Evolutionary conservation across 495 filamentous ascomycete genomes (phyloP), one percentile per base, ranked within the genome.

Genomic region (Xylaria nigripes): DNA sequence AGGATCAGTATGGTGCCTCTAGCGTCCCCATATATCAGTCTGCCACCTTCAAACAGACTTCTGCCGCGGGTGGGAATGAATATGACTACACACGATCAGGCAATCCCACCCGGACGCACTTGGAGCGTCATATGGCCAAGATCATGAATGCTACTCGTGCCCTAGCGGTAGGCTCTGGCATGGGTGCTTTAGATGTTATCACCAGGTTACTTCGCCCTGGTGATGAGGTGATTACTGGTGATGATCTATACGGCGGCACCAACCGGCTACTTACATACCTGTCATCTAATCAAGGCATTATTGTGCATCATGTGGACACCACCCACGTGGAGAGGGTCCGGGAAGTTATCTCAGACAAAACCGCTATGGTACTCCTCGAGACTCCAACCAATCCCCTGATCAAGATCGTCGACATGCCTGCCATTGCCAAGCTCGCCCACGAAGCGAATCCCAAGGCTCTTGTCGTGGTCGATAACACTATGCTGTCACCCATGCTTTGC

Each of bases 81-180:
- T 98, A 97, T 74, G 93, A 98, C 76, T 98, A 98, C 77, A 96
- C 93, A 34, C 85, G 93, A 22, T 95, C 90, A 30, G 93, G 93
- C 25, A 98, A 98, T 65, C 93, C 93, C 16, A 98, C 93, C 45
- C 82, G 93, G 45, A 95, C 92, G 21, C 94, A 97, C 64, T 81
- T 98, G 54, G 93, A 98, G 72, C 84, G 93, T 54, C 93, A 98
- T 69, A 78, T 98, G 54, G 94, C 93, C 56, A 97, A 97, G 80
- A 95, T 98, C 71, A 98, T 97, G 94, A 85, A 85, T 56, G 93
- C 94, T 13, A 83, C 82, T 64, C 87, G 94, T 45, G 87, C 89
- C 4, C 83, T 98, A 38, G 91, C 92, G 48, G 92, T 97, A 25
- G 86, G 89, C 16, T 95, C 90, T 18, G 93, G 93, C 52, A 98